Evolutionary conservation across 1,284 basidiomycete species (phyloP), one percentile per base, ranked within the genome.

Genomic region (Austroboletus olivaceoglutinosus): DNA sequence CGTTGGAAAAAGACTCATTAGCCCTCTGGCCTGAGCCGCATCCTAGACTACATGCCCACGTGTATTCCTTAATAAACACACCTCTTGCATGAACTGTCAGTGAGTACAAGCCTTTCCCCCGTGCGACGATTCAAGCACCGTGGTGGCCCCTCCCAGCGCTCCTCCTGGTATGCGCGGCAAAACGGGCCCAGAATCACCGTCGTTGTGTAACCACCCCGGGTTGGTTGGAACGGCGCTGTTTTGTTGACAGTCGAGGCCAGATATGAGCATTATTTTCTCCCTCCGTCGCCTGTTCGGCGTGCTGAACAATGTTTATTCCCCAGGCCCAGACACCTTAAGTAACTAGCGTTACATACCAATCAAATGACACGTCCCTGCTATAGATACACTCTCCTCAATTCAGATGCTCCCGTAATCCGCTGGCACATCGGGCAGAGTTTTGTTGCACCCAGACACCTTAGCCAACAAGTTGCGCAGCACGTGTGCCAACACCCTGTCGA

Each of bases 401-500:
- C 88, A 13, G 75, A 71, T 9, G 86, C 86, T 4, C 76, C 75
- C 22, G 88, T 91, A 51, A 91, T 91, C 43, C 89, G 78, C 67
- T 90, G 89, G 73, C 88, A 91, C 56, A 91, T 90, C 0, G 88
- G 88, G 67, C 88, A 91, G 15, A 90, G 73, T 62, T 83, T 87
- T 4, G 86, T 89, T 8, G 85, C 81, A n/a, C 85, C 86, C 39
- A 91, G 73, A 64, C 89, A 90, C 11, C 82, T 81, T 41, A 91
- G 67, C 88, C 88, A 91, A 62, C 88, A 91, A 62, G 82, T 81
- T 38, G 82, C 73, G 64, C 89, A 91, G 58, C 85, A 90, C 0
- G 86, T 86, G 62, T 91, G 88, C 89, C 89, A 91, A 64, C 88
- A 91, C 5, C 87, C 88, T 0, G 86, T 89, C n/a, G 86, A 89